Conservation (phyloP, 2,329 filamentous ascomycete species). For the Cladorrhinum sp. region DNA sequence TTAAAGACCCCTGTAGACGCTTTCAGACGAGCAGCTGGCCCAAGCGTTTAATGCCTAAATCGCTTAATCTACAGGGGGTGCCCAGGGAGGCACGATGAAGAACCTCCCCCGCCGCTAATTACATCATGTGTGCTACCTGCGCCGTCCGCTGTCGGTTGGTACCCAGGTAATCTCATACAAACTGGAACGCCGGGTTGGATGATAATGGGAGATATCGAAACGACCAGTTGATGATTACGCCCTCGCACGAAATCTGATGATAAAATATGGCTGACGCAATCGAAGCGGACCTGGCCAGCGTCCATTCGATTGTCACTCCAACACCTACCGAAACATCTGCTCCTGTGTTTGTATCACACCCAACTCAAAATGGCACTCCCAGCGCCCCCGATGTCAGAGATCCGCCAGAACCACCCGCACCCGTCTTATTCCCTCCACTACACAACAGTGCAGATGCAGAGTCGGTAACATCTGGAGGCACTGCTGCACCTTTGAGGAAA, state of each 20-base stretch:
- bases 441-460: constrained; percentile 42
- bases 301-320: constrained; percentile 5
- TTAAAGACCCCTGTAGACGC: neutral
- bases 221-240: neutral
- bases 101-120: neutral
- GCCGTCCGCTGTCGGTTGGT: neutral
- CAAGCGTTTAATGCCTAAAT: neutral
- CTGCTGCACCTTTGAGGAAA: constrained; percentile 20
- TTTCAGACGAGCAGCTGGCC: neutral
- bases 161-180: too few relatives aligned
- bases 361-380: neutral
- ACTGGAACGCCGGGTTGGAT: too few relatives aligned
- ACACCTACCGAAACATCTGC: neutral
- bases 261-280: constrained; percentile 21
- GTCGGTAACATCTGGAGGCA: constrained; percentile 28
- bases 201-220: neutral
- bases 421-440: constrained; percentile 38
- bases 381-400: constrained; percentile 13
- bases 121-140: constrained; percentile 2
- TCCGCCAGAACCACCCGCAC: constrained; percentile 21
- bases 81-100: neutral
- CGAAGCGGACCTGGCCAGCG: constrained; percentile 20
- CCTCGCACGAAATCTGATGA: neutral
- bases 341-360: neutral
- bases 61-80: neutral